These are phyloP conservation scores for Heliamphora exappendiculata DNA, from an alignment of 148 eudicot species.

Conservation along the genomic window DNA sequence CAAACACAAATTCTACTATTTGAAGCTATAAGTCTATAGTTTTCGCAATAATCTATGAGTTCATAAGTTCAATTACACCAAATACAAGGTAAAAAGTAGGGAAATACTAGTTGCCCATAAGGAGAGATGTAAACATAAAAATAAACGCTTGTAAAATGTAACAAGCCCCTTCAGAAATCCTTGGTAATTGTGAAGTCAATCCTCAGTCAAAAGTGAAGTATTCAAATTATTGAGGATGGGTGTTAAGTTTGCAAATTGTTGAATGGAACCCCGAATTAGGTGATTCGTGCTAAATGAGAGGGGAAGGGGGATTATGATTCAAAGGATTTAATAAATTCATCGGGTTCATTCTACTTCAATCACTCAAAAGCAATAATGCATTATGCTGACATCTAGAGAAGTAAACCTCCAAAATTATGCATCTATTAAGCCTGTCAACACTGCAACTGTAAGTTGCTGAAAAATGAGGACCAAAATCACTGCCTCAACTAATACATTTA, in stretches of 20 bases:
- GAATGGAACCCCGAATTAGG: neutral
- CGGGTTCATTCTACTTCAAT: neutral
- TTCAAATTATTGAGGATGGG: neutral
- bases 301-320: neutral
- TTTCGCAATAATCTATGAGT: no score
- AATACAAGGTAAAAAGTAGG: neutral
- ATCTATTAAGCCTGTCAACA: neutral
- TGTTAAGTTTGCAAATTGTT: neutral
- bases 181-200: neutral
- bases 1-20: no score
- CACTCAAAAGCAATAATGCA: neutral
- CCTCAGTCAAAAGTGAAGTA: neutral
- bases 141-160: neutral
- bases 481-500: no score
- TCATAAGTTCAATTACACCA: no score
- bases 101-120: neutral
- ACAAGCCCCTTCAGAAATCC: neutral
- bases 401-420: neutral
- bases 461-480: no score
- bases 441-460: neutral
- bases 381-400: neutral
- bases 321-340: neutral
- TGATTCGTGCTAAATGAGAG: neutral
- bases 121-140: neutral
- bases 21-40: no score